Conservation (phyloP, 2,329 filamentous ascomycete genomes). For the Apiospora marii region DNA sequence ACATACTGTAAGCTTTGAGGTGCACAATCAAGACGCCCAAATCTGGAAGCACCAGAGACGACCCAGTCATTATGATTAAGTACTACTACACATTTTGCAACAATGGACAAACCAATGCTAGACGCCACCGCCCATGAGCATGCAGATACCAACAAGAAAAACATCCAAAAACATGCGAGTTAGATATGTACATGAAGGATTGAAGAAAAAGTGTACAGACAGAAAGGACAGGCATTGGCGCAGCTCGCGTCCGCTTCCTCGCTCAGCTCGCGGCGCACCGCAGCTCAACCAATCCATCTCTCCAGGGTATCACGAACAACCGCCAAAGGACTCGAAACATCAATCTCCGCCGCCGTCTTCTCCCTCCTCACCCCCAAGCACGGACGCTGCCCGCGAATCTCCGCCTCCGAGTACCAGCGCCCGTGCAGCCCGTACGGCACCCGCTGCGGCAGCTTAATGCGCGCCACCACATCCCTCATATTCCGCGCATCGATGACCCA, state of each 20-base stretch:
- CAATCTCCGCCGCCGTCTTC: slow-evolving; percentile 31
- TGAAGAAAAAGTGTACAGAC: background rate
- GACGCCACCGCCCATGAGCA: background rate
- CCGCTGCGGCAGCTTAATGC: slow-evolving; percentile 67
- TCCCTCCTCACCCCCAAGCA: slow-evolving; percentile 35
- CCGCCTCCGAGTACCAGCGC: slow-evolving; percentile 63
- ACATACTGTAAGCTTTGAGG: background rate
- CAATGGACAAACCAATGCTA: background rate
- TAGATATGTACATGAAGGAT: background rate
- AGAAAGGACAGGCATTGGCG: background rate
- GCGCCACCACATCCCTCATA: slow-evolving; percentile 68
- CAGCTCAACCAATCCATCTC: slow-evolving; percentile 35
- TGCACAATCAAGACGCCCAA: background rate
- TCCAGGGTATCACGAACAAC: slow-evolving; percentile 36
- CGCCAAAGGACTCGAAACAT: slow-evolving; percentile 36
- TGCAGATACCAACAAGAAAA: background rate
- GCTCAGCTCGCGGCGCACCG: background rate
- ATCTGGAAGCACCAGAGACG: background rate
- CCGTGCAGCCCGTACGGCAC: slow-evolving; percentile 76
- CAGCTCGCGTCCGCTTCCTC: background rate
- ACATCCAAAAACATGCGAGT: background rate
- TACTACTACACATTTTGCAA: background rate
- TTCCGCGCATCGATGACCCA: slow-evolving; percentile 72
- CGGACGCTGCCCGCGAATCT: slow-evolving; percentile 57
- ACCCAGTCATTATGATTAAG: background rate